These are phyloP conservation scores for Tritrichomonas foetus DNA, from an alignment of 208 protist species.

Conservation along the genomic window DNA sequence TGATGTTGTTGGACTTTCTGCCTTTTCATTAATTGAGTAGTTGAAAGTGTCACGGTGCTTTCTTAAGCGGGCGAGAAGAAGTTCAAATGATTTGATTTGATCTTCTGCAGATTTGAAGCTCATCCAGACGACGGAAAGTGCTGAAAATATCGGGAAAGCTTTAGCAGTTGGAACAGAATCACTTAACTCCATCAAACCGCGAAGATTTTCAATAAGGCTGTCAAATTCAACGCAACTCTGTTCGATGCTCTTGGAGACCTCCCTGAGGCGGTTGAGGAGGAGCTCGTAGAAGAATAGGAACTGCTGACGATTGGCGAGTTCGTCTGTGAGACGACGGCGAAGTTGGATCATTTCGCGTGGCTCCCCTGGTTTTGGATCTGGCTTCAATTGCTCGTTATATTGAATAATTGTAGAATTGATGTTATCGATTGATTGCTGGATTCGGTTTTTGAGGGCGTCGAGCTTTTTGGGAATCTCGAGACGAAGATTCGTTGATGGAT, in stretches of 20 bases:
- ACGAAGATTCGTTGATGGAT: not conserved
- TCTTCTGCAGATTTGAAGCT: not conserved
- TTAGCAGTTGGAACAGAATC: conserved; percentile 18
- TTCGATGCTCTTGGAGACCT: not conserved
- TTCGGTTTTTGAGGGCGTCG: not conserved
- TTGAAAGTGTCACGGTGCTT: conserved; percentile 1
- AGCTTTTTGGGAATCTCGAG: conserved; percentile 42
- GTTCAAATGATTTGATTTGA: conserved; percentile 18
- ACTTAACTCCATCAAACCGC: not conserved
- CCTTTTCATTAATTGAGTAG: not conserved
- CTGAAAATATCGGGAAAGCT: conserved; percentile 38
- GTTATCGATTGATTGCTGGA: conserved; percentile 4
- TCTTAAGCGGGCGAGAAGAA: not conserved
- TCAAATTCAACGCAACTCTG: conserved; percentile 26
- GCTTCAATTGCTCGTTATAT: not conserved
- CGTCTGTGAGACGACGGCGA: conserved; percentile 23
- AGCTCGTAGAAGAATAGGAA: conserved; percentile 32
- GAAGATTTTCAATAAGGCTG: conserved; percentile 31
- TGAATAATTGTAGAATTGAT: conserved; percentile 13
- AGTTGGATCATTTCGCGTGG: not conserved
- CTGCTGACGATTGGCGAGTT: conserved; percentile 40
- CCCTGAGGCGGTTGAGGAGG: not conserved
- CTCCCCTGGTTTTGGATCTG: not conserved
- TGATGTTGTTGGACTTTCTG: not conserved
- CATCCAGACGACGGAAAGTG: conserved; percentile 31